phyloP scores from a whole-genome alignment of 768 basidiomycete genomes.

The Kwoniella sp. region DNA sequence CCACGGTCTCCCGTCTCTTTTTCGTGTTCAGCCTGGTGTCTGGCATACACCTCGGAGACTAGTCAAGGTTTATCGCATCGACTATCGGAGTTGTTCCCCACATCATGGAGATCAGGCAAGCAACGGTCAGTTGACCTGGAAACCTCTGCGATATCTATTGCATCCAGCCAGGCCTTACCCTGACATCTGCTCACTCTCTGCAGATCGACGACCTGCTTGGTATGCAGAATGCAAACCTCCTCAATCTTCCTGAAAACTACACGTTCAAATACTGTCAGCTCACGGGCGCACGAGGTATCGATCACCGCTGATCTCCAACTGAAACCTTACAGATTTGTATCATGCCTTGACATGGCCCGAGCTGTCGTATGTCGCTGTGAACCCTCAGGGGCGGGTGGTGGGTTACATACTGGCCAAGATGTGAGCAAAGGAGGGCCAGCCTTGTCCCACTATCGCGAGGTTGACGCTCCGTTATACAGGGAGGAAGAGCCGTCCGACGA shows the following conservation, averaged over 20 bases:
- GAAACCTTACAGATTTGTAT: slow-evolving; percentile 65
- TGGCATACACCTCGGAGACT: too few species aligned
- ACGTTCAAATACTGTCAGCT: slow-evolving; percentile 61
- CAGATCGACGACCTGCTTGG: slow-evolving; percentile 82
- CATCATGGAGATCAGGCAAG: slow-evolving; percentile 53
- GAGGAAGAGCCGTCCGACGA: slow-evolving; percentile 60
- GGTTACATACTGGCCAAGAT: slow-evolving; percentile 96
- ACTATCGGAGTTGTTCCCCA: too few species aligned
- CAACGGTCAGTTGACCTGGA: slow-evolving; percentile 43
- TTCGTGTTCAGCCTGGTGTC: too few species aligned
- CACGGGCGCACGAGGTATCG: too few species aligned
- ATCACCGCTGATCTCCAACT: background rate
- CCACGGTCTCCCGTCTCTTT: too few species aligned
- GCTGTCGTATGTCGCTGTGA: slow-evolving; percentile 87
- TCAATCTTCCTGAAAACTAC: slow-evolving; percentile 90
- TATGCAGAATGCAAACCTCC: slow-evolving; percentile 90
- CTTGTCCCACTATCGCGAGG: background rate
- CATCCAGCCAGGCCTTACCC: background rate
- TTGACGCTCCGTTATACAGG: slow-evolving; percentile 41
- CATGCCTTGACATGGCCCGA: slow-evolving; percentile 89
- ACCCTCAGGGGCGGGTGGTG: slow-evolving; percentile 79
- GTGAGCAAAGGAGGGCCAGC: slow-evolving; percentile 53
- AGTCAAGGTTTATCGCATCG: too few species aligned
- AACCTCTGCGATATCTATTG: background rate
- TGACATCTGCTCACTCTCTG: background rate